Conservation (phyloP, 345 rosid genomes). For the Anacardium occidentale region DNA sequence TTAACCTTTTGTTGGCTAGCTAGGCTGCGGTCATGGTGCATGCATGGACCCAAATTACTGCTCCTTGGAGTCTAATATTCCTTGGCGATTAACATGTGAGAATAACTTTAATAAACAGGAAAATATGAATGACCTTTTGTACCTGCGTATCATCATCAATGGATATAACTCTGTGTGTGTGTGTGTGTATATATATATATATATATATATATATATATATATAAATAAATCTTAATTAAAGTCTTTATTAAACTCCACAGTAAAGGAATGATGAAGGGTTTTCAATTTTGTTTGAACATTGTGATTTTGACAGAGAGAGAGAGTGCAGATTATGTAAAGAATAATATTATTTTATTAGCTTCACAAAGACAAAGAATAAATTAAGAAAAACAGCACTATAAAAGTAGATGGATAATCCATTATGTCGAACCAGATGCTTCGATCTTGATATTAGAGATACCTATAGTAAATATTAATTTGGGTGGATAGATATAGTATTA, state of each 20-base stretch:
- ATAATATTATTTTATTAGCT: slow-evolving; percentile 20
- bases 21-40: no score
- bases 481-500: no score
- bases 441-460: no score
- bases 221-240: no score
- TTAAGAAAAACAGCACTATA: neutral
- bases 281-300: neutral
- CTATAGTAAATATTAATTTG: no score
- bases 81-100: slow-evolving; percentile 17
- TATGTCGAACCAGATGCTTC: slow-evolving; percentile 30
- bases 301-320: neutral
- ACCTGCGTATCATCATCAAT: no score
- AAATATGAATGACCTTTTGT: slow-evolving; percentile 26
- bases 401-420: slow-evolving; percentile 11
- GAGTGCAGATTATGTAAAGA: slow-evolving; percentile 13
- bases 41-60: no score
- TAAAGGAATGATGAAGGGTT: slow-evolving; percentile 1
- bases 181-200: no score
- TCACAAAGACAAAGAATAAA: slow-evolving; percentile 8
- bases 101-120: slow-evolving; percentile 30
- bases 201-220: no score
- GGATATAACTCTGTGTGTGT: no score
- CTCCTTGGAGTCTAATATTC: slow-evolving; percentile 1
- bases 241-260: no score
- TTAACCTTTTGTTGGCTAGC: no score